Evolutionary conservation across 2,329 filamentous ascomycete species (phyloP), one percentile per base, ranked within the genome.

Genomic region (Mycocentrospora acerina): DNA sequence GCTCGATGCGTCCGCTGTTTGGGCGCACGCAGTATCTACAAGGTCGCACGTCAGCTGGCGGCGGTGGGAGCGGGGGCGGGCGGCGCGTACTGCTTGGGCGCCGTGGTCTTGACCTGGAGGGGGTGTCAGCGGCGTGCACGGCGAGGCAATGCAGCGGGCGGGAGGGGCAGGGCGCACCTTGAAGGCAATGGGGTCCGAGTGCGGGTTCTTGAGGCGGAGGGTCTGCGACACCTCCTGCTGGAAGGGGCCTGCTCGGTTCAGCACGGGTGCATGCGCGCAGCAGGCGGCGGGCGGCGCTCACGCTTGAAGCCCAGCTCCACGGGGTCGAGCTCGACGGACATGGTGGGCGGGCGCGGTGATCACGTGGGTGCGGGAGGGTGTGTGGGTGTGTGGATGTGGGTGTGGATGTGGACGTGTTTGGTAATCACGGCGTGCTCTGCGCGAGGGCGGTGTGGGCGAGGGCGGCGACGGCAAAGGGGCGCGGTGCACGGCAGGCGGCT

Each of bases 301-400:
- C 93, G 87, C 73, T 84, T 86, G 75, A 98, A 98, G 74, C 83
- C 87, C 67, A 98, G 83, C 80, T 97, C 93, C 57, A 81, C 71
- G 44, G 91, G 93, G 61, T 93, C 85, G 66, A 98, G 88, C 62
- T 95, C 88, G 74, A 98, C 86, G 59, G 91, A 94, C 93, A 97
- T 97, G 73, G 62, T 79, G 72, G 35, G 29, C n/a, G n/a, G 35
- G 35, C 39, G 42, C 39, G 44, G 18, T 5, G 5, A 22, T 5
- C 19, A 9, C 9, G 16, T 43, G 24, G 41, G 36, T 29, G 48
- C 28, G 34, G 27, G n/a, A n/a, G n/a, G n/a, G n/a, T n/a, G n/a
- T n/a, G 40, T 28, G 33, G 35, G 56, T 37, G 39, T n/a, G n/a
- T n/a, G n/a, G n/a, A n/a, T n/a, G n/a, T n/a, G n/a, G n/a, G n/a